These are phyloP conservation scores for Agrostemma githago DNA, from an alignment of 148 eudicot species.

Conservation along the genomic window DNA sequence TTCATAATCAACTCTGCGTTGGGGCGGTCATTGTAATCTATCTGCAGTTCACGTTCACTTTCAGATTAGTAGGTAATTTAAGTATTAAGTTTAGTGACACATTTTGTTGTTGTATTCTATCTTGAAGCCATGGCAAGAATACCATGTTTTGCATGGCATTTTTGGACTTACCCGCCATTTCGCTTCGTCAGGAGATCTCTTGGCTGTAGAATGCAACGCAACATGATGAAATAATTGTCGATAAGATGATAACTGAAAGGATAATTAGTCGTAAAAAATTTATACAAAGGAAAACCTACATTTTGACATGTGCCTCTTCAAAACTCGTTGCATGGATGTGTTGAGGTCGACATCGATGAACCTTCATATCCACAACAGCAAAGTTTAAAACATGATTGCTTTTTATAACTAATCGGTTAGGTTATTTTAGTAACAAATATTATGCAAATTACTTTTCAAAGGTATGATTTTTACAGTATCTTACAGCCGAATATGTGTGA, in stretches of 20 bases:
- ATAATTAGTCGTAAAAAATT: neutral
- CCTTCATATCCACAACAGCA: slow-evolving; percentile 36
- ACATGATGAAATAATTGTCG: slow-evolving; percentile 11
- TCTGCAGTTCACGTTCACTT: slow-evolving; percentile 40
- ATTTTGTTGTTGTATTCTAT: neutral
- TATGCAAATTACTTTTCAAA: too few species aligned
- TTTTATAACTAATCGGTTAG: too few species aligned
- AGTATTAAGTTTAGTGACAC: neutral
- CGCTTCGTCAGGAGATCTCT: slow-evolving; percentile 69
- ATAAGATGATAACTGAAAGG: neutral
- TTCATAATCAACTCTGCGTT: slow-evolving; percentile 86
- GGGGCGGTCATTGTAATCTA: slow-evolving; percentile 87
- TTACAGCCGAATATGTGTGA: too few species aligned
- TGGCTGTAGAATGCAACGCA: slow-evolving; percentile 33
- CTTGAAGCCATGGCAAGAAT: neutral
- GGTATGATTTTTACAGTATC: too few species aligned
- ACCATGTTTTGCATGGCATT: neutral
- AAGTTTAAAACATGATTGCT: too few species aligned
- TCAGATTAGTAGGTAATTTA: neutral
- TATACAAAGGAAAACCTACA: slow-evolving; percentile 32
- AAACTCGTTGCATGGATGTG: slow-evolving; percentile 72
- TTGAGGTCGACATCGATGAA: slow-evolving; percentile 77
- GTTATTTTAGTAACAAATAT: too few species aligned
- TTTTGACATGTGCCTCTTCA: slow-evolving; percentile 71
- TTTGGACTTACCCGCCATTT: slow-evolving; percentile 73